Conservation (phyloP, 2,329 filamentous ascomycete genomes). For the Microcyclospora tardicrescens region DNA sequence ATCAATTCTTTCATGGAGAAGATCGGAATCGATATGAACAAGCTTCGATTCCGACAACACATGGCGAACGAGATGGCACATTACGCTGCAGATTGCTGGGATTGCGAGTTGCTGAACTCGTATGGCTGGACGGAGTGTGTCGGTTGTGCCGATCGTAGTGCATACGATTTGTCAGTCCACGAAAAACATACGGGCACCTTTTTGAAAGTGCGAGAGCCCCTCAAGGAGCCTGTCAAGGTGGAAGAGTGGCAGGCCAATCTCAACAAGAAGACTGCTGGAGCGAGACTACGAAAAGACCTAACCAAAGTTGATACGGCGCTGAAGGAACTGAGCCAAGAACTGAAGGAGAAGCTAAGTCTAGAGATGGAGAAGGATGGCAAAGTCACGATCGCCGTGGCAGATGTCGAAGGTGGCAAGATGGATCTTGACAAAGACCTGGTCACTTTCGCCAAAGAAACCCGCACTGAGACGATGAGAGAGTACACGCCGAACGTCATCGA, state of each 20-base stretch:
- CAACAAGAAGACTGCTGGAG: slow-evolving; percentile 92
- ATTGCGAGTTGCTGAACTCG: slow-evolving; percentile 80
- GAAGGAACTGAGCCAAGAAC: slow-evolving; percentile 60
- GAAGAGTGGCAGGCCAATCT: slow-evolving; percentile 83
- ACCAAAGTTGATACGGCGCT: slow-evolving; percentile 74
- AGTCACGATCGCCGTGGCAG: slow-evolving; percentile 61
- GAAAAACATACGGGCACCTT: slow-evolving; percentile 82
- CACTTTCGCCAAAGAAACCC: slow-evolving; percentile 69
- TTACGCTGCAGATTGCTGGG: slow-evolving; percentile 96
- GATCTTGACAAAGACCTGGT: slow-evolving; percentile 69
- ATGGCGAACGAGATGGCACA: slow-evolving; percentile 88
- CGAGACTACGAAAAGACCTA: slow-evolving; percentile 87
- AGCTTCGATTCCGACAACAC: slow-evolving; percentile 93
- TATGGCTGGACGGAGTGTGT: slow-evolving; percentile 98
- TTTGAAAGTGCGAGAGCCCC: slow-evolving; percentile 69
- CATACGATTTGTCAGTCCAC: slow-evolving; percentile 87
- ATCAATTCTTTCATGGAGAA: slow-evolving; percentile 83
- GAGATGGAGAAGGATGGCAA: slow-evolving; percentile 61
- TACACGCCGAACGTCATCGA: slow-evolving; percentile 82
- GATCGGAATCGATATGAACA: slow-evolving; percentile 74
- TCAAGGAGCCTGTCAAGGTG: slow-evolving; percentile 62
- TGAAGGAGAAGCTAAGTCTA: slow-evolving; percentile 67
- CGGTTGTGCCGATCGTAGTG: slow-evolving; percentile 88
- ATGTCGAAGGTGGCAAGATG: slow-evolving; percentile 56
- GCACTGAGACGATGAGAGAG: slow-evolving; percentile 72